Percentiles rank a stretch among this genome's conserved stretches.
phyloP scores from a whole-genome alignment of 2,329 filamentous ascomycete species.

The Akanthomyces dipterigenus region DNA sequence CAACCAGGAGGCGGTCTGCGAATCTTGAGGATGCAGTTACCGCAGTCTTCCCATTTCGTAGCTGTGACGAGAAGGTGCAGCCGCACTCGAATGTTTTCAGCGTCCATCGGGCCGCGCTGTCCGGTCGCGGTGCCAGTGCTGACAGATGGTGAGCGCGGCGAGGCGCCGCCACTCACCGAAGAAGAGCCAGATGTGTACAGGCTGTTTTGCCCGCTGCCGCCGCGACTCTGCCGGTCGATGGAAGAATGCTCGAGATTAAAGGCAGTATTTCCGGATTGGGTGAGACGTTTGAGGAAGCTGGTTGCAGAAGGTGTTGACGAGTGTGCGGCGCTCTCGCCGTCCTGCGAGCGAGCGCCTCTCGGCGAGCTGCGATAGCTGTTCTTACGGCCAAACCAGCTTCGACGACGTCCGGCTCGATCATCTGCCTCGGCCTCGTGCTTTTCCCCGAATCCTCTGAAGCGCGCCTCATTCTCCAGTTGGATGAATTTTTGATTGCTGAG shows the following conservation, averaged over 20 bases:
- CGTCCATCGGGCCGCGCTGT: slow-evolving; percentile 56
- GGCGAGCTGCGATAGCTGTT: slow-evolving; percentile 59
- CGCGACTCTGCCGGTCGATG: slow-evolving; percentile 49
- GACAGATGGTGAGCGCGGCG: slow-evolving; percentile 52
- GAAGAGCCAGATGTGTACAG: slow-evolving; percentile 51
- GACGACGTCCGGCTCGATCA: slow-evolving; percentile 40
- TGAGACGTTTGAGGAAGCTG: slow-evolving; percentile 75
- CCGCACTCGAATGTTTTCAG: slow-evolving; percentile 69
- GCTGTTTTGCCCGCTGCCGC: slow-evolving; percentile 48
- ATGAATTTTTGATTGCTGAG: slow-evolving; percentile 90
- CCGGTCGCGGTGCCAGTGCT: slow-evolving; percentile 46
- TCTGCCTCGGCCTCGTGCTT: slow-evolving; percentile 42
- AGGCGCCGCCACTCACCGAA: slow-evolving; percentile 42
- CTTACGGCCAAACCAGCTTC: slow-evolving; percentile 56
- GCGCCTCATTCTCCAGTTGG: slow-evolving; percentile 58
- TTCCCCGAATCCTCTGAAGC: slow-evolving; percentile 64
- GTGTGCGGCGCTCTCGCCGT: slow-evolving; percentile 61
- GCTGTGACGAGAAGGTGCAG: slow-evolving; percentile 72
- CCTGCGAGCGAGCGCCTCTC: slow-evolving; percentile 61
- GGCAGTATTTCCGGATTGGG: slow-evolving; percentile 57
- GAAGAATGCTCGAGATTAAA: slow-evolving; percentile 83
- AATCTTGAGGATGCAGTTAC: slow-evolving; percentile 76
- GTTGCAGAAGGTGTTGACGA: slow-evolving; percentile 60
- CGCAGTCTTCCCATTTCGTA: slow-evolving; percentile 86
- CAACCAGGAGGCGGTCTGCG: slow-evolving; percentile 62